A percentile compares a stretch with the other conserved stretches of the same genome.
Conservation (phyloP, 1,284 basidiomycete genomes). For the Caloboletus firmus region DNA sequence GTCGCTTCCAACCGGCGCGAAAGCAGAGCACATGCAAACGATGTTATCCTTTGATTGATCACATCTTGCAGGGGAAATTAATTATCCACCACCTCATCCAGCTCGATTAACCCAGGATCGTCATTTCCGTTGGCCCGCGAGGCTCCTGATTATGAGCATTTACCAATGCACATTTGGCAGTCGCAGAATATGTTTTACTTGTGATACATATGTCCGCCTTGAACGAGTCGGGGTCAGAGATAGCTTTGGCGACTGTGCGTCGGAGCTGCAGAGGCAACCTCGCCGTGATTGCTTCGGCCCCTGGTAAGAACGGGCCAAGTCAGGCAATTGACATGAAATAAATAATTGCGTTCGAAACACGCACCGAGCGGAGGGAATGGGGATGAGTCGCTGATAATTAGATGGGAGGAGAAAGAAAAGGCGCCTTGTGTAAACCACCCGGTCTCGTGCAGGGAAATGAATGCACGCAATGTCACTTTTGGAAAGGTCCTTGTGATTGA, state of each 20-base stretch:
- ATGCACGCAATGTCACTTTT: background rate
- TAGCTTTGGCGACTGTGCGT: conserved; percentile 22
- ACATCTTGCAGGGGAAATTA: conserved; percentile 12
- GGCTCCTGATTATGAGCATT: background rate
- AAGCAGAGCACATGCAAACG: conserved; percentile 26
- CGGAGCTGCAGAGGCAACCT: conserved; percentile 8
- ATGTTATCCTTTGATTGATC: conserved; percentile 14
- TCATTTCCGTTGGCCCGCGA: background rate
- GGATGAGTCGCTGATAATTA: no score
- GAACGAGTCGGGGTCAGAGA: conserved; percentile 18
- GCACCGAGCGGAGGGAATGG: background rate
- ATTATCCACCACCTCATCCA: background rate
- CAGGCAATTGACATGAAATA: background rate
- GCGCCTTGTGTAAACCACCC: no score
- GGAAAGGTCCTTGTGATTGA: background rate
- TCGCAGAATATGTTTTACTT: background rate
- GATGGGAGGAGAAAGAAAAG: background rate
- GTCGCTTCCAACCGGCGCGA: conserved; percentile 23
- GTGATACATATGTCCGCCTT: background rate
- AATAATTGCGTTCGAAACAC: background rate
- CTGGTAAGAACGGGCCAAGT: background rate
- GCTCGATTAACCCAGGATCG: background rate
- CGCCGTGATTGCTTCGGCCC: conserved; percentile 6
- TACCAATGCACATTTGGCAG: background rate
- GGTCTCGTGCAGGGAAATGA: no score